phyloP scores from a whole-genome alignment of 73 alveolate genomes.

The Breviolum minutum region DNA sequence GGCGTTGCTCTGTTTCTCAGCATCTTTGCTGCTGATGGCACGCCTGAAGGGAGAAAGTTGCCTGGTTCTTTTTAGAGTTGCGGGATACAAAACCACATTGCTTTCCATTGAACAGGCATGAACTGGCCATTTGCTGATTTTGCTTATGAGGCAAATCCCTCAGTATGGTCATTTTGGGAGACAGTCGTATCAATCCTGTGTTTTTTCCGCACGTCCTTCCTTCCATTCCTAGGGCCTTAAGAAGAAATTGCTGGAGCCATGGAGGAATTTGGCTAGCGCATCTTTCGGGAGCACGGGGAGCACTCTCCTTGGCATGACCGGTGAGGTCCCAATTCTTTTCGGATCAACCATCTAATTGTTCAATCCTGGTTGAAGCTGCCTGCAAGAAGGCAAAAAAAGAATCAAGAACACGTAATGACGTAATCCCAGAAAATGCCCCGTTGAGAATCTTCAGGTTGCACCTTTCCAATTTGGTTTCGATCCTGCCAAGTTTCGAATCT shows the following conservation, averaged over 20 bases:
- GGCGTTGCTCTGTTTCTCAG: background rate
- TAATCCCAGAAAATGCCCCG: too few relatives aligned
- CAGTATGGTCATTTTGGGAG: background rate
- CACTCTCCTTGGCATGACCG: background rate
- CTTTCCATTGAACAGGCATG: background rate
- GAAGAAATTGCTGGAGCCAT: slow-evolving; percentile 65
- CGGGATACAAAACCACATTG: background rate
- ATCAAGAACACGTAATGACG: too few relatives aligned
- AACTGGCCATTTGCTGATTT: background rate
- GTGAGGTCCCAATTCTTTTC: background rate
- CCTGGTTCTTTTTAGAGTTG: too few relatives aligned
- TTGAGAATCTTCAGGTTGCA: too few relatives aligned
- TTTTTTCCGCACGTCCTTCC: background rate
- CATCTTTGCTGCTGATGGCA: background rate
- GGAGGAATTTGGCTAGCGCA: slow-evolving; percentile 21
- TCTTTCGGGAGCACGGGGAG: slow-evolving; percentile 38
- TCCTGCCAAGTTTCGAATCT: background rate
- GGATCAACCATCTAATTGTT: too few relatives aligned
- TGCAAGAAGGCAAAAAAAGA: too few relatives aligned
- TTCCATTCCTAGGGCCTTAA: background rate
- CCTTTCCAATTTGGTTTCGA: too few relatives aligned
- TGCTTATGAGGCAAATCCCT: background rate
- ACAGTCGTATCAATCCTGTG: background rate
- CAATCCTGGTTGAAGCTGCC: too few relatives aligned
- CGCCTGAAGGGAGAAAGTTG: background rate